Percentiles rank a stretch among this genome's conserved stretches.
Evolutionary conservation across 2,329 filamentous ascomycete genomes (phyloP).

Genomic region (Arthroderma uncinatum): DNA sequence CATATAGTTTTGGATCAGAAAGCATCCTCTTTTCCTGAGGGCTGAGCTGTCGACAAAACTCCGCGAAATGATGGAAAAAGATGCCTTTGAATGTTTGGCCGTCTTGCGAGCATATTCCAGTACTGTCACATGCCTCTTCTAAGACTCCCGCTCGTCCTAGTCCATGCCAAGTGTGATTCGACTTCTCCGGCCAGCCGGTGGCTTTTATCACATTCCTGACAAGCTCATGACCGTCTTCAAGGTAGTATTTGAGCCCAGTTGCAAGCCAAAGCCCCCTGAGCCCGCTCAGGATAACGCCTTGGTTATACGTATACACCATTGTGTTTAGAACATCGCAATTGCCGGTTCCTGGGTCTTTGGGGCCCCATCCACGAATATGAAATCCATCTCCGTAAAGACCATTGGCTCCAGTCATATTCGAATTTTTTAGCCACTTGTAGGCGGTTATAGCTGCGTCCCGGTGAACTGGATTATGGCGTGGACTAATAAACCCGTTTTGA

Average conservation of each 20-base stretch:
- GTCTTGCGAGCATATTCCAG: constrained; percentile 66
- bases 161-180: constrained; percentile 52
- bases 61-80: constrained; percentile 76
- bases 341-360: constrained; percentile 50
- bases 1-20: constrained; percentile 23
- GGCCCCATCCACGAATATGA: constrained; percentile 59
- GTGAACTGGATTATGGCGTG: constrained; percentile 51
- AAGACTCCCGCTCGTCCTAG: constrained; percentile 69
- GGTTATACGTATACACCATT: constrained; percentile 93
- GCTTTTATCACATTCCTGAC: constrained; percentile 62
- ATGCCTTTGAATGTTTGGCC: constrained; percentile 88
- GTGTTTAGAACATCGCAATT: constrained; percentile 71
- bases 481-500: constrained; percentile 22
- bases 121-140: constrained; percentile 71
- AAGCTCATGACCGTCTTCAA: constrained; percentile 69
- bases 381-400: constrained; percentile 81
- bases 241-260: constrained; percentile 59
- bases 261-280: constrained; percentile 68
- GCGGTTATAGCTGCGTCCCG: constrained; percentile 62
- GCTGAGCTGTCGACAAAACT: constrained; percentile 61
- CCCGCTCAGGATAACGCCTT: constrained; percentile 77
- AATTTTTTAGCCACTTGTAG: constrained; percentile 67
- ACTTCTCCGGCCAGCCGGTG: constrained; percentile 55
- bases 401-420: constrained; percentile 65
- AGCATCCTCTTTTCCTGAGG: constrained; percentile 39